Percentiles rank a stretch among this genome's conserved stretches.
Evolutionary conservation across 495 filamentous ascomycete genomes (phyloP).

Genomic region (Articulospora tetracladia): DNA sequence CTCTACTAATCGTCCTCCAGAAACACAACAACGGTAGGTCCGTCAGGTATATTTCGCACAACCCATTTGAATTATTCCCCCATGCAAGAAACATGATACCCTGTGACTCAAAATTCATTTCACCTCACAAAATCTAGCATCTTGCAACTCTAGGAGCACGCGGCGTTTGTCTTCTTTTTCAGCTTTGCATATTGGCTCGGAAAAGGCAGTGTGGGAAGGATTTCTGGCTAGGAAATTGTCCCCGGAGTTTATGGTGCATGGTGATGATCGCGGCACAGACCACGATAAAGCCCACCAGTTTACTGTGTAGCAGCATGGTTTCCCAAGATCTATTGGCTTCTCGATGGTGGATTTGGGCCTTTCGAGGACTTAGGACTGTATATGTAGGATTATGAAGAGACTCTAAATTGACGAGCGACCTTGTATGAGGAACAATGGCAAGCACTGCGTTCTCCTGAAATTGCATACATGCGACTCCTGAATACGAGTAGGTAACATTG

Average conservation of each 20-base stretch:
- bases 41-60: conserved; percentile 13
- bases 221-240: neutral
- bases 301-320: too few species aligned
- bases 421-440: neutral
- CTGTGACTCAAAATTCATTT: conserved; percentile 9
- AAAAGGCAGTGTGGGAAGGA: neutral
- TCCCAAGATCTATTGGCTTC: neutral
- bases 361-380: neutral
- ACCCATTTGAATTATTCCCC: conserved; percentile 15
- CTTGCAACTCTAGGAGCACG: conserved; percentile 10
- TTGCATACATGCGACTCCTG: too few species aligned
- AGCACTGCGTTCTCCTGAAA: too few species aligned
- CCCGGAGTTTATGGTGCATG: neutral
- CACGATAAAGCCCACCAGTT: too few species aligned
- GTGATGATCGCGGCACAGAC: neutral
- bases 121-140: conserved; percentile 12
- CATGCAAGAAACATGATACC: conserved; percentile 21
- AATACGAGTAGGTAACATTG: too few species aligned
- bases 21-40: conserved; percentile 14
- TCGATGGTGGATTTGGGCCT: neutral
- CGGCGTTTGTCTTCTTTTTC: conserved; percentile 10
- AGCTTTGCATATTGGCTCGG: neutral
- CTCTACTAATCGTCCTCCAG: conserved; percentile 15
- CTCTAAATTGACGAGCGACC: neutral
- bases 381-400: neutral